Evolutionary conservation across 805 yeast genomes (phyloP).

Genomic region (Sugiyamaella marilandica): DNA sequence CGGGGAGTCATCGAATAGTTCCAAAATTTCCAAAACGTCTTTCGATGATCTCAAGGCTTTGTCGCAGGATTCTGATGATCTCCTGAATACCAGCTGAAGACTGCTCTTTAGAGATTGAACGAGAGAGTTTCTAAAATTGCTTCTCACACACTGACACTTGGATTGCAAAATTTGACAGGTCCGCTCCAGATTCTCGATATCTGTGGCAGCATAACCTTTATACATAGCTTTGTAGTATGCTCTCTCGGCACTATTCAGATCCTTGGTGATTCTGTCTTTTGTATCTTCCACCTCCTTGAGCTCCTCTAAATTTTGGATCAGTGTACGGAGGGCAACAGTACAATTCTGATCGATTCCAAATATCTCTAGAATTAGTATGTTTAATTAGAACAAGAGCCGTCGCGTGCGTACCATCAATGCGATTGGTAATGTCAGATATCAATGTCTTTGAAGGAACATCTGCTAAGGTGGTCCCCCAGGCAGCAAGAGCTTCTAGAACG

Average conservation of each 20-base stretch:
- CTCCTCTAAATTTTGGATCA: conserved; percentile 19
- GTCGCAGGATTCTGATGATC: not conserved
- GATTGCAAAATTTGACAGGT: conserved; percentile 9
- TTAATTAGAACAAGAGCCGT: not conserved
- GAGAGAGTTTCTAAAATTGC: conserved; percentile 9
- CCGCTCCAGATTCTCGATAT: conserved; percentile 14
- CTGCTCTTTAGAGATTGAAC: conserved; percentile 1
- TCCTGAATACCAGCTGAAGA: not conserved
- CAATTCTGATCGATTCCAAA: conserved; percentile 7
- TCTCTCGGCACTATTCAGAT: conserved; percentile 15
- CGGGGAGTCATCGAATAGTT: conserved; percentile 5
- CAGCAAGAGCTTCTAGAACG: conserved; percentile 13
- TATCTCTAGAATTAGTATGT: not conserved
- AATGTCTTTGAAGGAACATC: conserved; percentile 14
- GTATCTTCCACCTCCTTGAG: conserved; percentile 20
- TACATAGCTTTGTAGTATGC: conserved; percentile 21
- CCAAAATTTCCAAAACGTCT: conserved; percentile 5
- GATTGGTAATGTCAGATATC: conserved; percentile 6
- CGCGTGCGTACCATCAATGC: conserved; percentile 4
- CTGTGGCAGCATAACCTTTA: conserved; percentile 13
- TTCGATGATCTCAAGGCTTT: not conserved
- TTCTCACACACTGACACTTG: conserved; percentile 11
- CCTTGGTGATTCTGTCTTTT: conserved; percentile 8
- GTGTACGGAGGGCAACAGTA: conserved; percentile 5
- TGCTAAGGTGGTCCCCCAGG: conserved; percentile 19